Base-by-base conservation (phyloP, 140 eudicot species). In the Anethum foeniculum region DNA sequence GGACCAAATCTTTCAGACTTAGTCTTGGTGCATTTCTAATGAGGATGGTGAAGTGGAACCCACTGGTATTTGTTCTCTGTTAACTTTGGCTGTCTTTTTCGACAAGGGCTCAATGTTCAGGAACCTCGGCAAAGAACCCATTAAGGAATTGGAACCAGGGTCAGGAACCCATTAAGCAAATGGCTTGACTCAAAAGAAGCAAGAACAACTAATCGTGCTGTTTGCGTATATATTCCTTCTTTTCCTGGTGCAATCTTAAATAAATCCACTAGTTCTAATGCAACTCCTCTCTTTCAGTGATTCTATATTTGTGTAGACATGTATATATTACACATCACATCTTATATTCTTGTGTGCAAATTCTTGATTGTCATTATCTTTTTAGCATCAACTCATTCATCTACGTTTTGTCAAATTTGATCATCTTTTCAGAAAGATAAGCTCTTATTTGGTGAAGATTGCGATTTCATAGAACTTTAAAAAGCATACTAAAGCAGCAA, bases 161-260 rank as follows among this genome's bases (percentile, higher is more conserved):
- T 62, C 36, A 62, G 36, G 32, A 74, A 74, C 58, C 79, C 79
- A 75, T 52, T 47, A 75, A 44, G 12, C 60, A 75, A 75, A 19
- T 74, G 32, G 34, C 52, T 41, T 14, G 34, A 23, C 39, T 46
- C 62, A 47, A 46, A 75, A 43, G 23, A 75, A 27, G 58, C 41
- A 46, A 44, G 18, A 44, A 75, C 78, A 44, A 0, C 60, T 43
- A 75, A 75, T 41, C 51, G 12, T 75, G 60, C 36, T 46, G 12
- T 46, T 75, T 58, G 44, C 78, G 51, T 75, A 75, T 75, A 21
- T 46, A 75, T 75, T 71, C 47, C 8, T 68, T 28, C 74, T 34
- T 68, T 67, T 68, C 74, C 74, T 32, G 74, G 39, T 68, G 74
- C 74, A 30, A 68, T 68, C 74, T 68, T 5, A 68, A 28, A 32